Conservation (phyloP, 495 filamentous ascomycete genomes). For the Penicilliopsis zonata region DNA sequence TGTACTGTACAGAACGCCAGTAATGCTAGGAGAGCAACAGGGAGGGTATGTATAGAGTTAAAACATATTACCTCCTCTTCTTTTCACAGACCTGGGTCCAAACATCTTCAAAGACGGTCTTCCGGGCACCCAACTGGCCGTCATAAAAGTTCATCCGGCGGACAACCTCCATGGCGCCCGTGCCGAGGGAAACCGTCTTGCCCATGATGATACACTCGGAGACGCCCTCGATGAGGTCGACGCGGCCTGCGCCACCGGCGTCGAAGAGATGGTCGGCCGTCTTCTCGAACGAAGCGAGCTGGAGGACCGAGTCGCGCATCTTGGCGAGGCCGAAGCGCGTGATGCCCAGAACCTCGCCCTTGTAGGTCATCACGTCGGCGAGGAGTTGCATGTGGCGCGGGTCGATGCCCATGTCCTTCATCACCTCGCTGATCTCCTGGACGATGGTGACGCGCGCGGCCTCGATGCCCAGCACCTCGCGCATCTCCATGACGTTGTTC, state of each 20-base stretch:
- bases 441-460: slow-evolving; percentile 80
- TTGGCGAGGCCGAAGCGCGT: slow-evolving; percentile 93
- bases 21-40: too few relatives aligned
- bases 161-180: slow-evolving; percentile 82
- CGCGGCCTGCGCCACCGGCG: slow-evolving; percentile 80
- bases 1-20: too few relatives aligned
- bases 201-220: slow-evolving; percentile 98
- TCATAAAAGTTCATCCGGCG: slow-evolving; percentile 57
- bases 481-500: slow-evolving; percentile 86
- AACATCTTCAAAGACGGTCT: slow-evolving; percentile 65
- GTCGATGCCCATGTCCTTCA: slow-evolving; percentile 91
- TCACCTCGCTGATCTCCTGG: slow-evolving; percentile 66
- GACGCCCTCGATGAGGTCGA: slow-evolving; percentile 81
- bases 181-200: slow-evolving; percentile 80
- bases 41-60: too few relatives aligned
- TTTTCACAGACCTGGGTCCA: slow-evolving; percentile 42
- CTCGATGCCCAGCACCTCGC: slow-evolving; percentile 93
- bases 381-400: slow-evolving; percentile 97
- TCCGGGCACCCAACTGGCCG: slow-evolving; percentile 47
- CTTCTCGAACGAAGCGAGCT: slow-evolving; percentile 96
- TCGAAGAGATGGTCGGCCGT: slow-evolving; percentile 97
- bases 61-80: too few relatives aligned
- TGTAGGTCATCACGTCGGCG: slow-evolving; percentile 99
- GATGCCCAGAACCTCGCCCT: slow-evolving; percentile 94
- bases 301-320: slow-evolving; percentile 90